Percentiles rank a stretch among this genome's conserved stretches.
phyloP scores from a whole-genome alignment of 148 eudicot species.

The Hydrangea macrophylla region DNA sequence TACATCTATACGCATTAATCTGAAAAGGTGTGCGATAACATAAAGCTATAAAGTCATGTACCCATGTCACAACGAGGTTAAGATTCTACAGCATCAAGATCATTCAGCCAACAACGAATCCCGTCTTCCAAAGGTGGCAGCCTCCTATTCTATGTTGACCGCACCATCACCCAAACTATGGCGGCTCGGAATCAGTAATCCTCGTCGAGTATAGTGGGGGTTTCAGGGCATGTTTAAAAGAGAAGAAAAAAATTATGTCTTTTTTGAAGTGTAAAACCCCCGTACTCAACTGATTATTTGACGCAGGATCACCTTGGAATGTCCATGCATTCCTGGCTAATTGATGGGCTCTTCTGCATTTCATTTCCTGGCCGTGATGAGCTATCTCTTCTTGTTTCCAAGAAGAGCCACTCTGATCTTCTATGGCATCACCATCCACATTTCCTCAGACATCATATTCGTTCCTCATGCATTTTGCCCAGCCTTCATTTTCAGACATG shows the following conservation, averaged over 20 bases:
- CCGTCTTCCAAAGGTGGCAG: background rate
- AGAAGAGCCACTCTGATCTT: slow-evolving; percentile 61
- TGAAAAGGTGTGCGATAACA: background rate
- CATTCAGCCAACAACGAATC: slow-evolving; percentile 7
- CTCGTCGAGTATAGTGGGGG: slow-evolving; percentile 23
- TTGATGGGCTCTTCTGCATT: slow-evolving; percentile 50
- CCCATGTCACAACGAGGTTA: slow-evolving; percentile 1
- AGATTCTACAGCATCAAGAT: background rate
- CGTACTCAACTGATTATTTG: slow-evolving; percentile 70
- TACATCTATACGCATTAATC: background rate
- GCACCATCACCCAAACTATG: slow-evolving; percentile 8
- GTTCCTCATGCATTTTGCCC: slow-evolving; percentile 58
- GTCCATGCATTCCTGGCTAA: slow-evolving; percentile 36
- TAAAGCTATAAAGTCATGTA: background rate
- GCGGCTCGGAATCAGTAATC: slow-evolving; percentile 9
- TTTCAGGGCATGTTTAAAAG: slow-evolving; percentile 22
- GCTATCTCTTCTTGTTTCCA: slow-evolving; percentile 54
- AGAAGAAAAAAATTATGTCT: slow-evolving; percentile 27
- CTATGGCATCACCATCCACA: slow-evolving; percentile 44
- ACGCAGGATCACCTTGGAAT: slow-evolving; percentile 72
- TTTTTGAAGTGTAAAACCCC: slow-evolving; percentile 45
- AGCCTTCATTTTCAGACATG: slow-evolving; percentile 51
- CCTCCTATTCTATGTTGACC: background rate
- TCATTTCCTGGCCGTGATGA: slow-evolving; percentile 48
- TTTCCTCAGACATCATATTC: slow-evolving; percentile 54